A percentile compares a stretch with the other conserved stretches of the same genome.
These are phyloP conservation scores for Lachnellula hyalina DNA, from an alignment of 2,329 filamentous ascomycete species.

Conservation along the genomic window DNA sequence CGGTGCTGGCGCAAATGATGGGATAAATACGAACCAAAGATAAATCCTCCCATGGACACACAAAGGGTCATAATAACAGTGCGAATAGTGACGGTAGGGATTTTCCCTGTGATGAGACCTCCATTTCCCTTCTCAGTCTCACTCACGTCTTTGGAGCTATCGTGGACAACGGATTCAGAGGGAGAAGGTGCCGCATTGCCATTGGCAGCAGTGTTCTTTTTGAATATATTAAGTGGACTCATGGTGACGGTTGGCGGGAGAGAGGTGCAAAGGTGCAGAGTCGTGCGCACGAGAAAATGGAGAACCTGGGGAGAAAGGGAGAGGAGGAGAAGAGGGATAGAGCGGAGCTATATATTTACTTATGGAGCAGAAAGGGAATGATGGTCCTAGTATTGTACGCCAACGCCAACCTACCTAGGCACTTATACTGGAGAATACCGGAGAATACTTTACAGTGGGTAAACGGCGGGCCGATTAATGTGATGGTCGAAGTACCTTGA, in stretches of 20 bases:
- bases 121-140: slow-evolving; percentile 7
- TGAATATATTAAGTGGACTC: slow-evolving; percentile 7
- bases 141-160: not conserved
- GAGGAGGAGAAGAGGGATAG: not conserved
- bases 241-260: slow-evolving; percentile 1
- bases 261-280: not conserved
- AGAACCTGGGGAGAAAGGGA: slow-evolving; percentile 5
- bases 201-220: slow-evolving; percentile 7
- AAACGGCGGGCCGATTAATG: no score
- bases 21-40: slow-evolving; percentile 23
- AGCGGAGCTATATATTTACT: not conserved
- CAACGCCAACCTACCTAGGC: not conserved
- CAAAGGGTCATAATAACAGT: slow-evolving; percentile 22
- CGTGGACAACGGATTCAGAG: slow-evolving; percentile 2
- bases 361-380: not conserved
- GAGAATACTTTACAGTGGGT: not conserved
- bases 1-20: not conserved
- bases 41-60: slow-evolving; percentile 29
- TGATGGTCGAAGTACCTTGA: no score
- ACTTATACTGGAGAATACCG: not conserved
- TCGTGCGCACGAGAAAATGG: not conserved
- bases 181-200: slow-evolving; percentile 8
- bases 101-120: not conserved
- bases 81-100: slow-evolving; percentile 14
- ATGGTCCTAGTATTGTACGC: not conserved